These are phyloP conservation scores for Chrysoporthe cubensis DNA, from an alignment of 2,329 filamentous ascomycete species.

Conservation along the genomic window DNA sequence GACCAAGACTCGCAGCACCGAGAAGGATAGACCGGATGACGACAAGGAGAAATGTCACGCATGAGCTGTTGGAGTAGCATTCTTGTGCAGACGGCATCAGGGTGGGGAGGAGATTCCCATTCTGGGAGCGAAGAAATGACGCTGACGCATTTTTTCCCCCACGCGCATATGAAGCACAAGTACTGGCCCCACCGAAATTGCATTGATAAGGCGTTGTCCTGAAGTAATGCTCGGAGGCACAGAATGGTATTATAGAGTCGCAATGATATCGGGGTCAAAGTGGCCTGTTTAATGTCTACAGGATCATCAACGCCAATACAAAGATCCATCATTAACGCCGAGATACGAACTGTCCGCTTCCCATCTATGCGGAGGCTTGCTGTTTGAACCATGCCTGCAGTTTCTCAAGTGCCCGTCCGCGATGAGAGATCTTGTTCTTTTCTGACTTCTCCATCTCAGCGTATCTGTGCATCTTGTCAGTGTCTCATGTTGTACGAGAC, in stretches of 20 bases:
- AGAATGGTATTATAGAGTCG: background rate
- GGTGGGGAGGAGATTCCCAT: background rate
- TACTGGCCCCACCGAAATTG: background rate
- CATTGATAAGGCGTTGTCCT: background rate
- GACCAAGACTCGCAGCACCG: background rate
- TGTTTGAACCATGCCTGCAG: constrained; percentile 78
- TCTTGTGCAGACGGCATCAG: background rate
- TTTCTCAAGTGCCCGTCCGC: constrained; percentile 83
- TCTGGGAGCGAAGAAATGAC: background rate
- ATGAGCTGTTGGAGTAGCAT: background rate
- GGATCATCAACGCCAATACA: background rate
- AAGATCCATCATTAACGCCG: background rate
- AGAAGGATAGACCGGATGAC: background rate
- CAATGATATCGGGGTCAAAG: background rate
- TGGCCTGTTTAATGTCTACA: constrained; percentile 1
- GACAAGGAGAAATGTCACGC: background rate
- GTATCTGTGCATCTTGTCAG: constrained; percentile 53
- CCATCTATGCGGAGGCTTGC: constrained; percentile 34
- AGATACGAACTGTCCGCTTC: background rate
- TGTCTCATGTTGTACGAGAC: constrained; percentile 11
- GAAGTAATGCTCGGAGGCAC: too few relatives aligned
- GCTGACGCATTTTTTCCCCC: background rate
- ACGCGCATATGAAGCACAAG: background rate
- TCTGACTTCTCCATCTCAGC: constrained; percentile 90
- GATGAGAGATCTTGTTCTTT: constrained; percentile 94